Base-by-base conservation (phyloP, 768 basidiomycete species). In the Exsudoporus frostii region DNA sequence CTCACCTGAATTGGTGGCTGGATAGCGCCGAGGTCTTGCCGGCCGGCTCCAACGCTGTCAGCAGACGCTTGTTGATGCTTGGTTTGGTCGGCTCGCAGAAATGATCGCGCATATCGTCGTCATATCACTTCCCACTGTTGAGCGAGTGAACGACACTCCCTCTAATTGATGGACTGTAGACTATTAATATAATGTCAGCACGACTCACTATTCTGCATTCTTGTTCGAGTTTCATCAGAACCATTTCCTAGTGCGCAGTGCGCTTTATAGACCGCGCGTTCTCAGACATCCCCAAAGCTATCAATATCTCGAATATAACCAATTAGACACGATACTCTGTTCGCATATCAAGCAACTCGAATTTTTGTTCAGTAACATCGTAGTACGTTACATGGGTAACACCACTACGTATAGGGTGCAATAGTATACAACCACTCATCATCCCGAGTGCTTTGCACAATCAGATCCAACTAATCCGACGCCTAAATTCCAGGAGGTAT, bases 1-100 rank as follows among this genome's bases (percentile, higher is more conserved):
- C 75, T 13, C 78, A 76, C 39, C 71, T 90, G 11, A 67, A 73
- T 43, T 83, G 82, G 83, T 90, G 88, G 88, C 69, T 90, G 33
- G 74, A 80, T 30, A 73, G 72, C 25, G 74, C 79, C 10, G 71
- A 74, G 44, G 61, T 70, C 41, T 60, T 68, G 14, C 62, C 61
- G 24, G 50, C 69, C 15, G 67, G 70, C 14, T 72, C 74, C 15
- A 71, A 75, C 50, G 64, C 73, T 4, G 52, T 81, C 46, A 68
- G 76, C 22, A 75, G 78, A 44, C 82, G 86, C 19, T 66, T 88
- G 45, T 68, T 74, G 53, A 71, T 86, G 33, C 68, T 85, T 25
- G 71, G 75, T 24, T 48, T 68, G 48, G 65, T 73, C 44, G 77
- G 65, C 20, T 63, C 65, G 13, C 65, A 65, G 48, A 59, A 56